These are phyloP conservation scores for Cryomyces antarcticus DNA, from an alignment of 495 filamentous ascomycete genomes.

Conservation along the genomic window DNA sequence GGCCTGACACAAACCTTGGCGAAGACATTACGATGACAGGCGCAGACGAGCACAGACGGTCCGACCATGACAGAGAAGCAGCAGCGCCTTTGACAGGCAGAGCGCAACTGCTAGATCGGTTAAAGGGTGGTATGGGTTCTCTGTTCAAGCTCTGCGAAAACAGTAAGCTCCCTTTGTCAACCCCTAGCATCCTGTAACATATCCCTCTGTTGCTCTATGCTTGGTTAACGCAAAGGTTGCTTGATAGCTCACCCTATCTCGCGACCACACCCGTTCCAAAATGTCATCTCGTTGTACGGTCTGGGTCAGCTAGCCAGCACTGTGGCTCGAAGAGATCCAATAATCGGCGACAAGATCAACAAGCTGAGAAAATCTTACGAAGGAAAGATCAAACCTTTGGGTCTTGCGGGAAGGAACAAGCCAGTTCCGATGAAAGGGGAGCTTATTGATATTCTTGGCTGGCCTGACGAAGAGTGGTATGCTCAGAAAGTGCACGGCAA, in stretches of 20 bases:
- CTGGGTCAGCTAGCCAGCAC: conserved; percentile 38
- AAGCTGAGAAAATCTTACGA: conserved; percentile 58
- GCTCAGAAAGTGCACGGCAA: conserved; percentile 42
- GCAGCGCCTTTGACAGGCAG: background rate
- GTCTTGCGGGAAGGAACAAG: conserved; percentile 43
- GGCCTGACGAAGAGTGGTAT: conserved; percentile 48
- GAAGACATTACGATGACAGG: conserved; percentile 4
- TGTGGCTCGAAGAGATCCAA: conserved; percentile 42
- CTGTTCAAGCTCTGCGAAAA: conserved; percentile 18
- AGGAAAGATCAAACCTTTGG: conserved; percentile 40
- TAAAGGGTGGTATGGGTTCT: conserved; percentile 6
- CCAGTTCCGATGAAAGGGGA: conserved; percentile 24
- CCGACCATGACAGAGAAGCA: conserved; percentile 22
- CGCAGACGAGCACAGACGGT: conserved; percentile 12
- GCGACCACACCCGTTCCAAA: conserved; percentile 35
- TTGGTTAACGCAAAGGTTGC: conserved; percentile 10
- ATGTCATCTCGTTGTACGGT: conserved; percentile 43
- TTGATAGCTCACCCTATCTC: conserved; percentile 20
- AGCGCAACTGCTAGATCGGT: conserved; percentile 1
- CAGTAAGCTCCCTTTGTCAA: conserved; percentile 17
- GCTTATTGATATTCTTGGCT: conserved; percentile 19
- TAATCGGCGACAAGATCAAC: conserved; percentile 51
- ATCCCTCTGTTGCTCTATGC: conserved; percentile 11
- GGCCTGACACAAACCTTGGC: conserved; percentile 5
- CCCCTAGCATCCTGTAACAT: conserved; percentile 10